Evolutionary conservation across 305 asterid species (phyloP), one percentile per base, ranked within the genome.

Genomic region (Fraxinus xanthoxyloides): DNA sequence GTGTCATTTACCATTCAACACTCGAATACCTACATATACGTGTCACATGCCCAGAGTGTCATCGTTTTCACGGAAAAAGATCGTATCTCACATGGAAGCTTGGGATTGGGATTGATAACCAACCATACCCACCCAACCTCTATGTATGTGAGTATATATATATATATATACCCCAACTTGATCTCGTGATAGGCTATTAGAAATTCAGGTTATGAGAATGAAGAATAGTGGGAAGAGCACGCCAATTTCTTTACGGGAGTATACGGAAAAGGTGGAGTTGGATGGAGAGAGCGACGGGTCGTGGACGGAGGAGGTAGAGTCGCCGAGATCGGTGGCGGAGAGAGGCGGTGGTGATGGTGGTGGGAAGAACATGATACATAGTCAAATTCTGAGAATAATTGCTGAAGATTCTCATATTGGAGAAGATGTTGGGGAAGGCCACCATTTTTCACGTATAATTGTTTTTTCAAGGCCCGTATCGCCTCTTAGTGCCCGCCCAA

Each of bases 371-470:
- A 8, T 77, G 74, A 80, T 80, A 23, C 95, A 88, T 21, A 89
- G 72, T 69, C 98, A 93, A 87, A 87, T 93, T 46, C 61, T 83
- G 89, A 85, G 83, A 87, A 87, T 93, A 77, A 91, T 93, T 79
- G 87, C 89, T 0, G 95, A 93, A 87, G 97, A 93, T 36, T 90
- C 92, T 0, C 87, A 82, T 23, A 46, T 92, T 6, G 92, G 92
- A 5, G 93, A 90, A 28, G 96, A 93, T 51, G 76, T 86, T n/a
- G 83, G 82, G 2, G 85, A 83, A 78, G 80, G 78, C 32, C 61
- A 80, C 3, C 77, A 74, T 13, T 77, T 36, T 34, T 19, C 82
- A 48, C 73, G 83, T 79, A 82, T 80, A 9, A 32, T 87, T 82
- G 65, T 89, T 2, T 63, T 81, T 31, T 80, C 94, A 2, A 88